Percentiles rank a stretch among this genome's conserved stretches.
These are phyloP conservation scores for Cercospora zeina DNA, from an alignment of 2,329 filamentous ascomycete genomes.

Conservation along the genomic window DNA sequence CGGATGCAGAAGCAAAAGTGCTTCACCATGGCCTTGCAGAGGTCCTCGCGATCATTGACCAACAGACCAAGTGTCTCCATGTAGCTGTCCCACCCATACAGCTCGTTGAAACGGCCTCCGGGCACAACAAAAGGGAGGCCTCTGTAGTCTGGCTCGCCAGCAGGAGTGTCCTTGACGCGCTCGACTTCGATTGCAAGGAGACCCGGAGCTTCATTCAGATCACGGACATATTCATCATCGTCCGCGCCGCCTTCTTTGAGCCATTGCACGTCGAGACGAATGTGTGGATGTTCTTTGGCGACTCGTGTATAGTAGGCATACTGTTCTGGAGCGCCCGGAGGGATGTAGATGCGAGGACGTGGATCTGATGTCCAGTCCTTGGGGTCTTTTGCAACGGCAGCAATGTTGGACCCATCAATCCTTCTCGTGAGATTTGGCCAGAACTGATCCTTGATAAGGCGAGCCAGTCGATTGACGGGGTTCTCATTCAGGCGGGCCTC, in stretches of 20 bases:
- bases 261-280: slow-evolving; percentile 81
- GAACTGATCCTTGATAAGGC: slow-evolving; percentile 85
- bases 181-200: slow-evolving; percentile 88
- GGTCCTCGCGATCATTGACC: slow-evolving; percentile 77
- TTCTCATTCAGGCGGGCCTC: slow-evolving; percentile 93
- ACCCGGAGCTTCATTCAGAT: slow-evolving; percentile 84
- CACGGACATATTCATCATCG: slow-evolving; percentile 78
- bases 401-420: slow-evolving; percentile 86
- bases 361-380: slow-evolving; percentile 95
- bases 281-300: slow-evolving; percentile 74
- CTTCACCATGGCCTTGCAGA: slow-evolving; percentile 90
- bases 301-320: slow-evolving; percentile 84
- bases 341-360: slow-evolving; percentile 87
- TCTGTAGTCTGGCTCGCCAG: slow-evolving; percentile 68
- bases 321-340: slow-evolving; percentile 79
- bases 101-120: slow-evolving; percentile 93
- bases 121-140: slow-evolving; percentile 96
- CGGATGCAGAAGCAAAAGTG: slow-evolving; percentile 99
- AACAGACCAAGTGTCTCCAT: slow-evolving; percentile 93
- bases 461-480: slow-evolving; percentile 81
- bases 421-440: slow-evolving; percentile 88
- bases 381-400: slow-evolving; percentile 80
- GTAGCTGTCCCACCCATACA: slow-evolving; percentile 99
- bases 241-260: slow-evolving; percentile 61
- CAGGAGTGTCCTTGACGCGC: slow-evolving; percentile 61